Base-by-base conservation (phyloP, 2,329 filamentous ascomycete species). In the Pseudogymnoascus sp. region DNA sequence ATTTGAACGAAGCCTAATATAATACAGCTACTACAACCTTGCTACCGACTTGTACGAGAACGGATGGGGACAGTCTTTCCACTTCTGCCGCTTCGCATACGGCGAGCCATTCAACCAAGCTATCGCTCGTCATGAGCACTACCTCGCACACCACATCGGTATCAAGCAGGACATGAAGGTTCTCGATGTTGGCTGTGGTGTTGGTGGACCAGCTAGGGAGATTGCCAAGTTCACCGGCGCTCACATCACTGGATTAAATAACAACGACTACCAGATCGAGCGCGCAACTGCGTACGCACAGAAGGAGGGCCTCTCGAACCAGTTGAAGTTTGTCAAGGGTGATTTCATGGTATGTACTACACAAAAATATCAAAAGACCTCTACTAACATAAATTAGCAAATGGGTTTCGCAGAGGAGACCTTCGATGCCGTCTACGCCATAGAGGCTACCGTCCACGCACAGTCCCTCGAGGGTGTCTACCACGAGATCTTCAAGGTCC, bases 211-310 rank as follows among this genome's bases (percentile, higher is more conserved):
- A 21, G 95, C 93, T 6, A 86, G 93, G 66, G 93, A 97, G 80
- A 97, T 99, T 72, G 91, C 90, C 78, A 96, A 96, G 79, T 99
- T 99, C 79, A 89, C 91, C 10, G 93, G 90, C 66, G 89, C 86
- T 71, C 91, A 97, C 71, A 84, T 97, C 67, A 88, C 91, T 23
- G 95, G 95, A 47, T 79, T 97, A 75, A 99, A 97, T 86, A 97
- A 97, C 86, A 97, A 97, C 78, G 91, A 97, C 79, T 99, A 99
- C 82, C 95, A 97, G 80, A 96, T 97, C 69, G 86, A 97, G 75
- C 90, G 95, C 68, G 93, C 93, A n/a, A 92, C 87, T 13, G 81
- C 83, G 63, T 96, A 97, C 74, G 91, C 93, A 2, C 78, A 83
- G 66, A 91, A 91, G 77, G 91, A 96, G 78, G 87, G 88, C 61